A percentile compares a stretch with the other conserved stretches of the same genome.
These are phyloP conservation scores for Durusdinium trenchii DNA, from an alignment of 73 alveolate genomes.

Conservation along the genomic window DNA sequence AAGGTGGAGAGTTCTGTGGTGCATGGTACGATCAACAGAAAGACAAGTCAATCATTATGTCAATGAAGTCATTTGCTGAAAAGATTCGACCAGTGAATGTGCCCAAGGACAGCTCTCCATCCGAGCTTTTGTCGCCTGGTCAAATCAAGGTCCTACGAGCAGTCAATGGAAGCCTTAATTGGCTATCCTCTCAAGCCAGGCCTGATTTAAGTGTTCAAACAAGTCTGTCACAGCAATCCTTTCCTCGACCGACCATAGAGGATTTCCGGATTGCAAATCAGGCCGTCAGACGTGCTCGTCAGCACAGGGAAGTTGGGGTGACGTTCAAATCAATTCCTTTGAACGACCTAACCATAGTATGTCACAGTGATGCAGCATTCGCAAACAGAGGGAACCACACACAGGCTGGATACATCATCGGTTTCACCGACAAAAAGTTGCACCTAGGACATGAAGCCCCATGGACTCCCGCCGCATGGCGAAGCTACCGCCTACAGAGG, in stretches of 20 bases:
- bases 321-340: not conserved
- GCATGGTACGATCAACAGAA: not conserved
- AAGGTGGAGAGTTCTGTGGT: not conserved
- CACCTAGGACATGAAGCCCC: not conserved
- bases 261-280: not conserved
- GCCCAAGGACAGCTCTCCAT: too few relatives aligned
- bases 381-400: constrained; percentile 12
- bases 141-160: not conserved
- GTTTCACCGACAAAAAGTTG: not conserved
- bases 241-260: not conserved
- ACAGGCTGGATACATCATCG: not conserved
- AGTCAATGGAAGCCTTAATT: not conserved
- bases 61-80: not conserved
- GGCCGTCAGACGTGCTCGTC: not conserved
- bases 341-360: not conserved
- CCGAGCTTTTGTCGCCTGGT: not conserved
- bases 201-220: constrained; percentile 1
- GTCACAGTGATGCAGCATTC: not conserved
- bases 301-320: not conserved
- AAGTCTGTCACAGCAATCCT: not conserved
- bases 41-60: not conserved
- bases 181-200: not conserved
- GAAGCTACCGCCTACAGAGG: not conserved
- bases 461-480: not conserved
- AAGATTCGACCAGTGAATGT: not conserved